A percentile compares a stretch with the other conserved stretches of the same genome.
phyloP scores from a whole-genome alignment of 805 yeast species.

The Saccharomyces paradoxus region DNA sequence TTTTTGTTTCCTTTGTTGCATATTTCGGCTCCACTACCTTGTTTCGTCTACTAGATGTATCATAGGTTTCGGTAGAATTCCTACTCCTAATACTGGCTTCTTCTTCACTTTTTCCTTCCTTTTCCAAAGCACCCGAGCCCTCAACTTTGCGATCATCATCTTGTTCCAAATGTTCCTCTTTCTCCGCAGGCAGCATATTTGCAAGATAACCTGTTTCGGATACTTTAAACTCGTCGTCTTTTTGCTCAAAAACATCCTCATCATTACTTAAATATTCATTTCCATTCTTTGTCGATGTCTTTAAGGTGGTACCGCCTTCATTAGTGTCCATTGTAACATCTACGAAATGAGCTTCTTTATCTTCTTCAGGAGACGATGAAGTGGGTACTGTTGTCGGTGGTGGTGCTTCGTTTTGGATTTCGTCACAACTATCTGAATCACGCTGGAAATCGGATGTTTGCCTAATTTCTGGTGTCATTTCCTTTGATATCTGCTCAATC shows the following conservation, averaged over 20 bases:
- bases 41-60: not conserved
- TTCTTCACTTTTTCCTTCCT: not conserved
- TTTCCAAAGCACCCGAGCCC: not conserved
- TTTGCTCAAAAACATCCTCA: slow-evolving; percentile 8
- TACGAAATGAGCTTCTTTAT: not conserved
- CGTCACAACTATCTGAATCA: not conserved
- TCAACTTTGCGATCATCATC: not conserved
- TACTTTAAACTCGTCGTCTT: slow-evolving; percentile 15
- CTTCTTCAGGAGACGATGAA: not conserved
- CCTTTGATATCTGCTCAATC: slow-evolving; percentile 28
- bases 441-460: not conserved
- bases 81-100: not conserved
- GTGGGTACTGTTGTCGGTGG: not conserved
- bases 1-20: not conserved
- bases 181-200: slow-evolving; percentile 5
- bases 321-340: not conserved
- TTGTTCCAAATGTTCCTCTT: not conserved
- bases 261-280: slow-evolving; percentile 5
- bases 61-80: not conserved
- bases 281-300: not conserved
- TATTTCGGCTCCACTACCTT: not conserved
- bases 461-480: slow-evolving; percentile 21
- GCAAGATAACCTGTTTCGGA: slow-evolving; percentile 20
- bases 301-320: not conserved
- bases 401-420: not conserved